These are phyloP conservation scores for Rhizomucor pusillus DNA, from an alignment of 371 early-diverging fungal species.

Conservation along the genomic window DNA sequence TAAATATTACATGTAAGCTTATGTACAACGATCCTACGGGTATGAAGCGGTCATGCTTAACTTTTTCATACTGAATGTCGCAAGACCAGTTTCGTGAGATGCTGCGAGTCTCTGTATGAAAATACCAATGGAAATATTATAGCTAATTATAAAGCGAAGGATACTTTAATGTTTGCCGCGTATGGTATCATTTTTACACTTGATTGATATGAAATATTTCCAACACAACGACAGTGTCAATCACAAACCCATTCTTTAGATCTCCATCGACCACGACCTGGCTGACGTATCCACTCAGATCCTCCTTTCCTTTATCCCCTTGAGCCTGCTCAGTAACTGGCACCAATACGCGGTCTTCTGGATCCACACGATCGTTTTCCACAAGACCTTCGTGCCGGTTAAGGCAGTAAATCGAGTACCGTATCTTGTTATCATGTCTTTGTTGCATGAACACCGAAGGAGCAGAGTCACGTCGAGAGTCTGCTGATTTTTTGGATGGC, in stretches of 20 bases:
- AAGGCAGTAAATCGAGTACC: constrained; percentile 43
- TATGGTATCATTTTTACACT: neutral
- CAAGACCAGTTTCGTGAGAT: no score
- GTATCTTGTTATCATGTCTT: constrained; percentile 18
- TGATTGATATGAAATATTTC: constrained; percentile 32
- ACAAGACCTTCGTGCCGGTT: constrained; percentile 31
- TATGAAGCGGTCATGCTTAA: no score
- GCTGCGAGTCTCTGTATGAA: no score
- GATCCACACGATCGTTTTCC: constrained; percentile 27
- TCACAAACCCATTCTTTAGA: constrained; percentile 10
- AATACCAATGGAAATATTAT: no score
- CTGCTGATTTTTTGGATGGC: no score
- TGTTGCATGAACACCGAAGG: neutral
- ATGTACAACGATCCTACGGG: no score
- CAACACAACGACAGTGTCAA: constrained; percentile 31
- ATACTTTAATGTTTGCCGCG: no score
- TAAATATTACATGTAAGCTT: no score
- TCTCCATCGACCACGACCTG: constrained; percentile 19
- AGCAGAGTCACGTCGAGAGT: no score
- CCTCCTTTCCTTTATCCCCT: neutral
- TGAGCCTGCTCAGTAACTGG: constrained; percentile 25
- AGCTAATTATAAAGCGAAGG: no score
- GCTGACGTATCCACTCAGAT: constrained; percentile 24
- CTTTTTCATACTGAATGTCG: no score
- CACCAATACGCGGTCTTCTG: constrained; percentile 38